Percentiles rank a stretch among this genome's conserved stretches.
phyloP scores from a whole-genome alignment of 2,329 filamentous ascomycete genomes.

The Pestalotiopsis sp. region DNA sequence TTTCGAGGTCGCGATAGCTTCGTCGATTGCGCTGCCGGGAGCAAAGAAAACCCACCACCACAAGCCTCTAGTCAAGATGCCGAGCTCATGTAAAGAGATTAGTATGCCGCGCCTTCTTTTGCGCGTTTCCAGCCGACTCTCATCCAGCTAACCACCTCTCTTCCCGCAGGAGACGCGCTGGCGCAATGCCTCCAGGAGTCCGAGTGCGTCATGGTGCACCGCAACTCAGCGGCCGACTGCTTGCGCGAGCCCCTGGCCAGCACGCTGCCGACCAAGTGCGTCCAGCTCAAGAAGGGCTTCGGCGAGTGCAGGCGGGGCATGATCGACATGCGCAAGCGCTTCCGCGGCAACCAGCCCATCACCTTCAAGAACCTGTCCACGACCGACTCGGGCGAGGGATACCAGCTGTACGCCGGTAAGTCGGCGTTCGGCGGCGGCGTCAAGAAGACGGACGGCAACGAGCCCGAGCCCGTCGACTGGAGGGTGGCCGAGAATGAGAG shows the following conservation, averaged over 20 bases:
- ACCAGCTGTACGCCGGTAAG: conserved; percentile 80
- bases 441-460: conserved; percentile 69
- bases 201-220: conserved; percentile 93
- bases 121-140: conserved; percentile 1
- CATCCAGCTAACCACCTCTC: background rate
- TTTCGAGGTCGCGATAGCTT: conserved; percentile 10
- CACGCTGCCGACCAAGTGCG: conserved; percentile 83
- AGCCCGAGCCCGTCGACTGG: conserved; percentile 63
- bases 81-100: conserved; percentile 95
- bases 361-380: conserved; percentile 64
- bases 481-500: conserved; percentile 67
- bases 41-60: background rate
- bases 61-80: conserved; percentile 61
- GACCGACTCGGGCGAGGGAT: conserved; percentile 59
- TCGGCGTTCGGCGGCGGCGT: conserved; percentile 68
- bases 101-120: conserved; percentile 58
- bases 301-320: conserved; percentile 94
- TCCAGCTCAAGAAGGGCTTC: conserved; percentile 90
- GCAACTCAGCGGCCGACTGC: conserved; percentile 85
- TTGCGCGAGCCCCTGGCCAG: conserved; percentile 81
- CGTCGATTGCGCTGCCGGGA: background rate
- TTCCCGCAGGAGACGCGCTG: conserved; percentile 75
- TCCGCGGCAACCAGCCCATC: conserved; percentile 90
- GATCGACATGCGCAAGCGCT: conserved; percentile 98
- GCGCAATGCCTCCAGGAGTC: conserved; percentile 94